phyloP scores from a whole-genome alignment of 495 filamentous ascomycete genomes.

The Penicillium salamii region DNA sequence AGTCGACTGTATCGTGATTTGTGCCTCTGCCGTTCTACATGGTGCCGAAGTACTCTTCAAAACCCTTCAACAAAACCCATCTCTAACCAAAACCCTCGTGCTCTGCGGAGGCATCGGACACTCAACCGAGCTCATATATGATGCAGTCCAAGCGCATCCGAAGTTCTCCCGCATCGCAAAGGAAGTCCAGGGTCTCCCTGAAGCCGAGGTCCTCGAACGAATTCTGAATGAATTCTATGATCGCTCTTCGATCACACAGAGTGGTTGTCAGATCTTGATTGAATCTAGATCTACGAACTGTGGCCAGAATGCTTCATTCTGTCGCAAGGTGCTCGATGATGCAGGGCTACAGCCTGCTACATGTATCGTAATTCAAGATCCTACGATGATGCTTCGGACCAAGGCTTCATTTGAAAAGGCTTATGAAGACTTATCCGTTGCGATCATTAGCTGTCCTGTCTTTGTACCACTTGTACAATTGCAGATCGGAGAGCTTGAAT shows the following conservation, averaged over 20 bases:
- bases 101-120: slow-evolving; percentile 40
- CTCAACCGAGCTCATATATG: slow-evolving; percentile 33
- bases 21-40: slow-evolving; percentile 23
- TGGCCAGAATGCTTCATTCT: slow-evolving; percentile 30
- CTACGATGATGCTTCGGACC: slow-evolving; percentile 36
- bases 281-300: slow-evolving; percentile 39
- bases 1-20: slow-evolving; percentile 32
- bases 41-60: slow-evolving; percentile 18
- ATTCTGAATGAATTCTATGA: slow-evolving; percentile 27
- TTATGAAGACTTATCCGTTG: slow-evolving; percentile 14
- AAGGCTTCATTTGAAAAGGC: slow-evolving; percentile 31
- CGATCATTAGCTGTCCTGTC: slow-evolving; percentile 29
- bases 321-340: slow-evolving; percentile 23
- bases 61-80: slow-evolving; percentile 10
- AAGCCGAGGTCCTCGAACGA: slow-evolving; percentile 29
- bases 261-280: slow-evolving; percentile 26
- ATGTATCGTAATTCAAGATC: slow-evolving; percentile 34
- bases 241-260: slow-evolving; percentile 7
- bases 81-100: slow-evolving; percentile 27
- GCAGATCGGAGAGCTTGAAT: slow-evolving; percentile 6
- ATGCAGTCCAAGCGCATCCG: slow-evolving; percentile 24
- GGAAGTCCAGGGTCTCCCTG: slow-evolving; percentile 23
- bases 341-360: slow-evolving; percentile 13
- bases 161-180: slow-evolving; percentile 15
- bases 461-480: slow-evolving; percentile 25